Conservation (phyloP, 768 basidiomycete genomes). For the Lactifluus pinguis region DNA sequence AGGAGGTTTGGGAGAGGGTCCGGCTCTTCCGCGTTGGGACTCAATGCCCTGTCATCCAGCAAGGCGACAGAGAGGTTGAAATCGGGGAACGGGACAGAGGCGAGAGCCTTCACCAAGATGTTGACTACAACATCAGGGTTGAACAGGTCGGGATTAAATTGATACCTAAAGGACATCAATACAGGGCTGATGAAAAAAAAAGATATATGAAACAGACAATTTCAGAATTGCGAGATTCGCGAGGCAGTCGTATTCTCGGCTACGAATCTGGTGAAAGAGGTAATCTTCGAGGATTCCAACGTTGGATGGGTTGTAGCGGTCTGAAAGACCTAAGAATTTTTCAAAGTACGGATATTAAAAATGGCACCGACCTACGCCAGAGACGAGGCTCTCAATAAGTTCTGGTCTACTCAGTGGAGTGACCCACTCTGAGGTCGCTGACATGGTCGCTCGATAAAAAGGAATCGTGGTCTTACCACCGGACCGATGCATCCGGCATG, state of each 20-base stretch:
- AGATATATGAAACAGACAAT: slow-evolving; percentile 42
- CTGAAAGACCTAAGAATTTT: slow-evolving; percentile 32
- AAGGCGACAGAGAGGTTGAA: slow-evolving; percentile 92
- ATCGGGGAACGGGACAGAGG: slow-evolving; percentile 79
- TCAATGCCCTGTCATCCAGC: slow-evolving; percentile 63
- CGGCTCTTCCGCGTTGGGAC: slow-evolving; percentile 58
- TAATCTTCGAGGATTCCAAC: slow-evolving; percentile 92
- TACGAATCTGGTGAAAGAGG: slow-evolving; percentile 87
- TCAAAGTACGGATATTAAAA: background rate
- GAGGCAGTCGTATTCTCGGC: slow-evolving; percentile 87
- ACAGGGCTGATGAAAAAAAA: background rate
- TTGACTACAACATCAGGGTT: slow-evolving; percentile 91
- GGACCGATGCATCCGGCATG: background rate
- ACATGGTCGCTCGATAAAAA: slow-evolving; percentile 30
- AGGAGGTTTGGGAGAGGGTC: slow-evolving; percentile 70
- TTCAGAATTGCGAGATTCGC: slow-evolving; percentile 94
- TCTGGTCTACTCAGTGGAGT: slow-evolving; percentile 72
- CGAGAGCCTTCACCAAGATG: slow-evolving; percentile 87
- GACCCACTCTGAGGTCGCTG: slow-evolving; percentile 53
- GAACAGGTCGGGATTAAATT: slow-evolving; percentile 90
- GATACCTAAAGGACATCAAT: slow-evolving; percentile 50
- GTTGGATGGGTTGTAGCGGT: slow-evolving; percentile 96
- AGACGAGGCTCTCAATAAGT: slow-evolving; percentile 84
- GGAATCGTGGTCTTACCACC: background rate
- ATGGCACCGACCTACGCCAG: slow-evolving; percentile 65